A percentile compares a stretch with the other conserved stretches of the same genome.
These are phyloP conservation scores for Fusarium bactridioides DNA, from an alignment of 2,329 filamentous ascomycete species.

Conservation along the genomic window DNA sequence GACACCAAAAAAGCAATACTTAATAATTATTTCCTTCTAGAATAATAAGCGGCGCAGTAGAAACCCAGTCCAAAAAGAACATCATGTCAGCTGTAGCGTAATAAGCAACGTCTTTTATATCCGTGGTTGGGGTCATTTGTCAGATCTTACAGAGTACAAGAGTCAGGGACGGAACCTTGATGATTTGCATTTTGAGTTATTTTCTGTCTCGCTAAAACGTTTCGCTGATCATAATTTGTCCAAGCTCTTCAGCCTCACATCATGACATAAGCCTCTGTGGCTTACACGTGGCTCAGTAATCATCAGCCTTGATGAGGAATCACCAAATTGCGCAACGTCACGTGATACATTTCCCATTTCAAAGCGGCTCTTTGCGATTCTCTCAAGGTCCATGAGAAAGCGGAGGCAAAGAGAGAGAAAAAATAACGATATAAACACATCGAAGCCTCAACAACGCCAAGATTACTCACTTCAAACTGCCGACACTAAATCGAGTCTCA, in stretches of 20 bases:
- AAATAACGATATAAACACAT: constrained; percentile 7
- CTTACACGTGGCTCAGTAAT: constrained; percentile 4
- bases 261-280: constrained; percentile 2
- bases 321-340: constrained; percentile 32
- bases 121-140: neutral
- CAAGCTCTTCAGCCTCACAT: neutral
- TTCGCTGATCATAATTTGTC: neutral
- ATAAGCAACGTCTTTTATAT: neutral
- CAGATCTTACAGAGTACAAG: neutral
- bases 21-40: neutral
- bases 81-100: neutral
- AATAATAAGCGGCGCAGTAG: neutral
- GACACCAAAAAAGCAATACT: neutral
- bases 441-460: neutral
- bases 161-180: neutral
- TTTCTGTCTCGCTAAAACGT: neutral
- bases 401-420: neutral
- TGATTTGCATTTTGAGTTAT: neutral
- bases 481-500: neutral
- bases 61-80: neutral
- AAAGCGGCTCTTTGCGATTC: constrained; percentile 35
- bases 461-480: neutral
- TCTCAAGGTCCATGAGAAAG: constrained; percentile 26
- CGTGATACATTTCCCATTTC: constrained; percentile 36
- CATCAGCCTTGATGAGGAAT: constrained; percentile 1